Conservation (phyloP, 1,284 basidiomycete species). For the Leccinum subfulvum region DNA sequence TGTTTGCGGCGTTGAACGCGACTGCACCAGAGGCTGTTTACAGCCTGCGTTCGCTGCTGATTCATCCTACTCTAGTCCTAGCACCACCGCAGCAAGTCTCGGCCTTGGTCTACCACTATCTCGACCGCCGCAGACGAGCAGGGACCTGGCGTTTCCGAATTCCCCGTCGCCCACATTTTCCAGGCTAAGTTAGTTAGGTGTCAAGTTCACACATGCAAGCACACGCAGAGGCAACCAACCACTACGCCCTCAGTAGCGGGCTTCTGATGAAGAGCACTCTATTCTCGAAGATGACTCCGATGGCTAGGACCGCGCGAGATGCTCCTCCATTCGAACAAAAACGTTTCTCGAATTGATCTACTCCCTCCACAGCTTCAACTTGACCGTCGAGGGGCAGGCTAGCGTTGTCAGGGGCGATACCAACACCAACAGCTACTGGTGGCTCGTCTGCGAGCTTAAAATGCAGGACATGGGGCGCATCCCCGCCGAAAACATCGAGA, state of each 20-base stretch:
- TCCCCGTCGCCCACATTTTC: conserved; percentile 95
- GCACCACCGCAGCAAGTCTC: conserved; percentile 34
- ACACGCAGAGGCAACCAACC: conserved; percentile 53
- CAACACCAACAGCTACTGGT: conserved; percentile 97
- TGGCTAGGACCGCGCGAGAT: conserved; percentile 56
- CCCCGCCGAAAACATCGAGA: conserved; percentile 98
- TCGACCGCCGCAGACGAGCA: conserved; percentile 58
- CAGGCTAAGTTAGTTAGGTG: conserved; percentile 12
- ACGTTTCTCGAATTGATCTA: conserved; percentile 83
- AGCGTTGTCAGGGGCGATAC: conserved; percentile 96
- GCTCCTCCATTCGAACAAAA: conserved; percentile 85
- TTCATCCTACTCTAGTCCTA: conserved; percentile 42
- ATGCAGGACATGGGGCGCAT: conserved; percentile 99
- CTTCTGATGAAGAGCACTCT: conserved; percentile 73
- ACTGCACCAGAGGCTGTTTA: conserved; percentile 52
- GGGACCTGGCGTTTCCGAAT: conserved; percentile 71
- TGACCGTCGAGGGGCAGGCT: conserved; percentile 94
- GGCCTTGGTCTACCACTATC: conserved; percentile 51
- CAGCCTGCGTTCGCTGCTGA: conserved; percentile 56
- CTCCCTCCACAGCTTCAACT: conserved; percentile 89
- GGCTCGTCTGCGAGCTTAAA: conserved; percentile 94
- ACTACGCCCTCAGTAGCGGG: conserved; percentile 31
- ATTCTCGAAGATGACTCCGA: conserved; percentile 78
- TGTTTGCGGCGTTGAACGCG: conserved; percentile 44
- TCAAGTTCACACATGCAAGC: conserved; percentile 50